Percentiles rank a stretch among this genome's conserved stretches.
These are phyloP conservation scores for Goffeauzyma gilvescens DNA, from an alignment of 768 basidiomycete species.

Conservation along the genomic window DNA sequence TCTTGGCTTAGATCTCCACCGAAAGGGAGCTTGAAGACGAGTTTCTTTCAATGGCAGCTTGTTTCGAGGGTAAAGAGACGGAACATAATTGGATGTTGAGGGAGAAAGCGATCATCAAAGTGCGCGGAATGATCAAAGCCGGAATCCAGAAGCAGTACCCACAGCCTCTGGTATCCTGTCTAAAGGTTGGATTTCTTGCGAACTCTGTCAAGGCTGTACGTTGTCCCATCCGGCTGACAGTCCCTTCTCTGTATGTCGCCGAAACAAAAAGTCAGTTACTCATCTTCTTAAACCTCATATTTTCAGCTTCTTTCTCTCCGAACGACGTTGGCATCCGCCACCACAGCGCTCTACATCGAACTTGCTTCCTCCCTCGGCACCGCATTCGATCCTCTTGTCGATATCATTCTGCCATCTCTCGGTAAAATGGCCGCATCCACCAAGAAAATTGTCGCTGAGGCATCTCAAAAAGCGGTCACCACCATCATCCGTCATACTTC, in stretches of 20 bases:
- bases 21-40: slow-evolving; percentile 66
- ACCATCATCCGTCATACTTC: slow-evolving; percentile 53
- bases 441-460: slow-evolving; percentile 76
- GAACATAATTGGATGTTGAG: slow-evolving; percentile 86
- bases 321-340: slow-evolving; percentile 68
- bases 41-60: slow-evolving; percentile 55
- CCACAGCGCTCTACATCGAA: slow-evolving; percentile 58
- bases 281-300: slow-evolving; percentile 2
- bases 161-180: slow-evolving; percentile 52
- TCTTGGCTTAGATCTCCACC: slow-evolving; percentile 60
- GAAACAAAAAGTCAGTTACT: too few relatives aligned
- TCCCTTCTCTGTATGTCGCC: not conserved
- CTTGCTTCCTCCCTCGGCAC: slow-evolving; percentile 48
- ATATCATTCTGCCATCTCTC: slow-evolving; percentile 53
- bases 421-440: slow-evolving; percentile 67
- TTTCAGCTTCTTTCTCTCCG: slow-evolving; percentile 66
- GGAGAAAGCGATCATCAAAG: slow-evolving; percentile 54
- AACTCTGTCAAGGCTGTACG: slow-evolving; percentile 68
- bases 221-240: slow-evolving; percentile 3
- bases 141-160: slow-evolving; percentile 55
- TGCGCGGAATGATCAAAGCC: slow-evolving; percentile 78
- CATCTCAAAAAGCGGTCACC: slow-evolving; percentile 55
- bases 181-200: slow-evolving; percentile 63
- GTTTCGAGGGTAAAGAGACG: slow-evolving; percentile 87
- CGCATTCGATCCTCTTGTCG: slow-evolving; percentile 60